A percentile compares a stretch with the other conserved stretches of the same genome.
Conservation (phyloP, 768 basidiomycete species). For the Pisolithus microcarpus region DNA sequence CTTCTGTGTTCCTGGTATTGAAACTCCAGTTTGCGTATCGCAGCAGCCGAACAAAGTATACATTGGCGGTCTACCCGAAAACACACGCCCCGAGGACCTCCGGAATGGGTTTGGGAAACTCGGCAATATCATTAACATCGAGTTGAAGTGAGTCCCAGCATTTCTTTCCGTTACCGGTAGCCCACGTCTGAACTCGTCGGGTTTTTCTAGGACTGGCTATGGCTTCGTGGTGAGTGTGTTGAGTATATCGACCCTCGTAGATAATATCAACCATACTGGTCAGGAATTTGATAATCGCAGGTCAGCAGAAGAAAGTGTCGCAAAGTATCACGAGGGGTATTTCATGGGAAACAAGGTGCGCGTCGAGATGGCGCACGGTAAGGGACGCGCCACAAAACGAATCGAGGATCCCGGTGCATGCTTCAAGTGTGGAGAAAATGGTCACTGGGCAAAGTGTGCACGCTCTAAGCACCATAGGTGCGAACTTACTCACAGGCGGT, state of each 20-base stretch:
- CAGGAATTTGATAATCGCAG: constrained; percentile 80
- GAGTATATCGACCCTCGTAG: not conserved
- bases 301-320: constrained; percentile 81
- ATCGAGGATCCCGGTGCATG: constrained; percentile 84
- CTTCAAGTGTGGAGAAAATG: constrained; percentile 78
- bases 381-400: constrained; percentile 73
- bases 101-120: constrained; percentile 84
- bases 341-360: constrained; percentile 93
- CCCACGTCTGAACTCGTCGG: constrained; percentile 6
- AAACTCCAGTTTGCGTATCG: constrained; percentile 47
- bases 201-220: constrained; percentile 60
- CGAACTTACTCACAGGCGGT: constrained; percentile 1
- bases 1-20: constrained; percentile 51
- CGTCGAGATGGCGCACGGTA: constrained; percentile 80
- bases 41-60: constrained; percentile 91
- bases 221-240: constrained; percentile 73
- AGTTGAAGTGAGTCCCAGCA: constrained; percentile 64
- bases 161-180: constrained; percentile 5
- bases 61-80: constrained; percentile 82
- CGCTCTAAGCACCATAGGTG: not conserved
- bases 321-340: constrained; percentile 81
- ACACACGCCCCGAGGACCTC: constrained; percentile 79
- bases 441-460: constrained; percentile 83
- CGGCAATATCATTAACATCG: constrained; percentile 66
- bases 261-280: constrained; percentile 5